Conservation (phyloP, 2,329 filamentous ascomycete genomes). For the Cadophora malorum region DNA sequence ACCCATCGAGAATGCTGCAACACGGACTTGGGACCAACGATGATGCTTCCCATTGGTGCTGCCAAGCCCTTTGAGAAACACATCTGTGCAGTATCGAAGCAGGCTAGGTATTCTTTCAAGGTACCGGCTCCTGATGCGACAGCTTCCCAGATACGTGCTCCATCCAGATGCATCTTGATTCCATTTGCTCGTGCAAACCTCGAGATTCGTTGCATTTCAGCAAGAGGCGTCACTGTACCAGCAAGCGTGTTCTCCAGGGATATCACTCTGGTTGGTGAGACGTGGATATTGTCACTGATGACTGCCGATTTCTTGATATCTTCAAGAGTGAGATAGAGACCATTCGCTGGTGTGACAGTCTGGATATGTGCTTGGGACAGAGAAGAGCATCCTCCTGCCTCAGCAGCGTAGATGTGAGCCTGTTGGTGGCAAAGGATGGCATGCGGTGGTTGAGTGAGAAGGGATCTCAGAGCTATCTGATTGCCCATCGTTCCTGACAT, state of each 20-base stretch:
- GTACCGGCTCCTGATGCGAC: constrained; percentile 71
- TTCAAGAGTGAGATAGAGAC: constrained; percentile 62
- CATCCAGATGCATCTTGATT: constrained; percentile 78
- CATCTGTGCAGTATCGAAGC: constrained; percentile 76
- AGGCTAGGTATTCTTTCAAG: constrained; percentile 68
- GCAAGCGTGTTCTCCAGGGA: constrained; percentile 84
- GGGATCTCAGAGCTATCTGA: constrained; percentile 79
- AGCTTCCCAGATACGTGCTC: constrained; percentile 82
- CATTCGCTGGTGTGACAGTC: constrained; percentile 70
- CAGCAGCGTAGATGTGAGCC: constrained; percentile 74
- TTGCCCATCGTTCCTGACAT: constrained; percentile 95
- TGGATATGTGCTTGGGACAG: constrained; percentile 75
- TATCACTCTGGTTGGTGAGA: constrained; percentile 80
- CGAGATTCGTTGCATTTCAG: constrained; percentile 72
- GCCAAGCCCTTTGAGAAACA: constrained; percentile 85
- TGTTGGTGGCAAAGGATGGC: constrained; percentile 79
- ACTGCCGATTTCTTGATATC: constrained; percentile 73
- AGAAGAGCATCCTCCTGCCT: constrained; percentile 68
- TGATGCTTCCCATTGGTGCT: constrained; percentile 77
- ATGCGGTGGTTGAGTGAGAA: constrained; percentile 82
- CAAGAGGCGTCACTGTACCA: constrained; percentile 78
- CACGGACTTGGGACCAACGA: constrained; percentile 64
- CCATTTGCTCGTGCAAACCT: constrained; percentile 68
- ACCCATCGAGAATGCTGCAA: constrained; percentile 72
- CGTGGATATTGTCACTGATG: constrained; percentile 72